Conservation (phyloP, 1,139 yeast species). For the Protomyces pachydermus region DNA sequence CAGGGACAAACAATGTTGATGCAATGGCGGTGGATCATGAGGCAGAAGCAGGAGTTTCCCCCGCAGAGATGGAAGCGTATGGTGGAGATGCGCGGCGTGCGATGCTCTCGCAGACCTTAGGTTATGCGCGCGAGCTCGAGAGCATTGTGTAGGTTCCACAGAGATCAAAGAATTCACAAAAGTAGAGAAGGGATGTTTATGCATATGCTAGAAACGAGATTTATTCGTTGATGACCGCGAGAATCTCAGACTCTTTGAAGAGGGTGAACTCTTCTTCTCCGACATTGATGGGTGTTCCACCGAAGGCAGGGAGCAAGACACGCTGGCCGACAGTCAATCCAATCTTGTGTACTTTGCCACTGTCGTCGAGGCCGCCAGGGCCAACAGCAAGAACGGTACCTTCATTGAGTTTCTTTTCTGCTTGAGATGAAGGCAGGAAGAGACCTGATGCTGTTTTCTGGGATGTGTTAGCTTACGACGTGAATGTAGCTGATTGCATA, state of each 20-base stretch:
- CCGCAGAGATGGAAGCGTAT: not conserved
- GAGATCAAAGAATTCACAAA: not conserved
- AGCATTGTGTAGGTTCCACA: slow-evolving; percentile 56
- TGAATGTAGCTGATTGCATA: not conserved
- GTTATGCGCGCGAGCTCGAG: slow-evolving; percentile 81
- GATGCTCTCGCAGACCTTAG: slow-evolving; percentile 56
- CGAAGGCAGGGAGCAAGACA: slow-evolving; percentile 86
- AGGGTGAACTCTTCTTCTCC: slow-evolving; percentile 53
- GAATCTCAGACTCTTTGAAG: slow-evolving; percentile 82
- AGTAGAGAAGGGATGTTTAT: not conserved
- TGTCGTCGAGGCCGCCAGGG: slow-evolving; percentile 53
- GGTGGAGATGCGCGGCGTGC: slow-evolving; percentile 35
- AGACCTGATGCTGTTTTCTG: slow-evolving; percentile 91
- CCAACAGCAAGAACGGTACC: slow-evolving; percentile 46
- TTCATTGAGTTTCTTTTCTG: slow-evolving; percentile 69
- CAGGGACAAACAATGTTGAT: slow-evolving; percentile 15
- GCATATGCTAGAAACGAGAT: not conserved
- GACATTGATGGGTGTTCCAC: slow-evolving; percentile 80
- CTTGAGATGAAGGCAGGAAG: slow-evolving; percentile 94
- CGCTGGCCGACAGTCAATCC: slow-evolving; percentile 83
- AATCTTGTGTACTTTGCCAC: slow-evolving; percentile 65
- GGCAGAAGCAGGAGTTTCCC: not conserved
- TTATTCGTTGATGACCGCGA: slow-evolving; percentile 72
- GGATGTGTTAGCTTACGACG: slow-evolving; percentile 39
- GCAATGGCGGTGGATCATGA: slow-evolving; percentile 19